Base-by-base conservation (phyloP, 768 basidiomycete species). In the Tylopilus felleus region DNA sequence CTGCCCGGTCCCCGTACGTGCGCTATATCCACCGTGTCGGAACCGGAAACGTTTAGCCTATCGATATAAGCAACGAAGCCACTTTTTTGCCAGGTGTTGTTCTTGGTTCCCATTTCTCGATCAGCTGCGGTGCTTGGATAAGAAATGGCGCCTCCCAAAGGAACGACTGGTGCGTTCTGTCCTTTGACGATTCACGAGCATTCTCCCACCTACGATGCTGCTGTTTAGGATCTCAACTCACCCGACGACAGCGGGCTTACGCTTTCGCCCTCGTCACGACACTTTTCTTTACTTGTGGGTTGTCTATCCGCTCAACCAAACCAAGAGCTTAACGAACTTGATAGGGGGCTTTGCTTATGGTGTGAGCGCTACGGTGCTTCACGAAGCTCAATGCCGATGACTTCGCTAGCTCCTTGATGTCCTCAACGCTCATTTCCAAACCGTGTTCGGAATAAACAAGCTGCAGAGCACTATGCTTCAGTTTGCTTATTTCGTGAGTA, bases 391-490 rank as follows among this genome's bases (percentile, higher is more conserved):
- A 51, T 56, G 42, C 58, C 42, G 46, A 74, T 29, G 58, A 65
- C 28, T 40, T 38, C 14, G 69, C 21, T 59, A 84, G 83, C 77
- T 85, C 45, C 83, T 85, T 59, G 83, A 85, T 63, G 83, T 84
- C 49, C 74, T 84, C 55, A 84, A 84, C 62, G 80, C 85, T 44
- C 87, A 90, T 71, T 90, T 90, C 71, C 87, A 88, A 72, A 67
- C 68, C 3, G 79, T 87, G 36, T 86, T 90, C 64, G 74, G 75
- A 12, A 86, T 91, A 65, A 71, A 74, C 36, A 87, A 85, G 66
- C 75, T 85, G 25, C 81, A 88, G 70, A 88, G 86, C 50, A 87
- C 88, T 7, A 75, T 88, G 57, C 76, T 91, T 52, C 88, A 90
- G 60, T 74, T 88, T 22, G 85, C 86, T 5, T 89, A 88, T 64